Percentiles rank a stretch among this genome's conserved stretches.
phyloP scores from a whole-genome alignment of 2,329 filamentous ascomycete genomes.

The Fusarium beomiforme region DNA sequence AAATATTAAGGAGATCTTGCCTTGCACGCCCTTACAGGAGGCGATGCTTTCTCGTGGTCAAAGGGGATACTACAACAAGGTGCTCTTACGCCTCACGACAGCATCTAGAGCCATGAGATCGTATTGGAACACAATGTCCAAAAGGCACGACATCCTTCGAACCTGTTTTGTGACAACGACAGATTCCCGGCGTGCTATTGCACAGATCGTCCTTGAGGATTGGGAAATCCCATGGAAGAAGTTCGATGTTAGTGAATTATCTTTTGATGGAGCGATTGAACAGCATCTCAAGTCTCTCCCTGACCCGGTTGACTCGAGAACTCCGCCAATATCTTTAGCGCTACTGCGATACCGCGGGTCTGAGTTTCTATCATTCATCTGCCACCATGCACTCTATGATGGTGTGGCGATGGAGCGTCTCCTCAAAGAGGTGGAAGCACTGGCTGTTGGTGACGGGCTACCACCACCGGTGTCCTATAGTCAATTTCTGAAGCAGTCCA shows the following conservation, averaged over 20 bases:
- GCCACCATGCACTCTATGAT: constrained; percentile 89
- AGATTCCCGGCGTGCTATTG: constrained; percentile 68
- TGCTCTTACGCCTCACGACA: constrained; percentile 69
- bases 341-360: constrained; percentile 48
- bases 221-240: constrained; percentile 55
- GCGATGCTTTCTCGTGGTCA: constrained; percentile 75
- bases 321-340: constrained; percentile 58
- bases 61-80: constrained; percentile 76
- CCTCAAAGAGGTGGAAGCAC: constrained; percentile 73
- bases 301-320: constrained; percentile 54
- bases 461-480: constrained; percentile 64
- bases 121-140: constrained; percentile 71
- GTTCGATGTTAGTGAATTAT: constrained; percentile 45
- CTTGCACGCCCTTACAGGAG: constrained; percentile 89
- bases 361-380: constrained; percentile 59
- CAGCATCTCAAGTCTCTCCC: constrained; percentile 54
- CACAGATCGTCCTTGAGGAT: constrained; percentile 73
- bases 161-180: constrained; percentile 79
- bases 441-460: constrained; percentile 61
- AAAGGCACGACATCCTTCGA: constrained; percentile 79
- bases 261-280: constrained; percentile 51
- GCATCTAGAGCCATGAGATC: constrained; percentile 60
- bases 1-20: constrained; percentile 68
- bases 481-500: constrained; percentile 70
- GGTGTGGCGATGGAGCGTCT: constrained; percentile 78